Evolutionary conservation across 495 filamentous ascomycete genomes (phyloP), one percentile per base, ranked within the genome.

Genomic region (Penicillium tannophilum): DNA sequence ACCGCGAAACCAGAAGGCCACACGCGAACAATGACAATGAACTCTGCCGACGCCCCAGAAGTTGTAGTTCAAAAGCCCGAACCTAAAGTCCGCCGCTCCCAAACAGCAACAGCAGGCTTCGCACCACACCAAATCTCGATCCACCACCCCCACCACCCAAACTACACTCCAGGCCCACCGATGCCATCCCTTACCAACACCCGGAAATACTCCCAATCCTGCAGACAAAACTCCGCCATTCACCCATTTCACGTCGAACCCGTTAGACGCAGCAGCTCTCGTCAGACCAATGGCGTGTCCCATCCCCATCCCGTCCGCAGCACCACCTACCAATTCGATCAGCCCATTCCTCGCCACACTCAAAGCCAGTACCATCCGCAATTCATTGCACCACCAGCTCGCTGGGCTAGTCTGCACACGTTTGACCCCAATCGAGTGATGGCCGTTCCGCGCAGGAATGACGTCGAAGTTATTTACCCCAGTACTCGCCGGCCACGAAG

Each of bases 21-120:
- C 31, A 48, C 41, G 23, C 68, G 75, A 47, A 71, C 72, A 52
- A 69, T 69, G 63, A 76, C 73, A 26, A 74, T 67, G 62, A 75
- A 66, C 63, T 78, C 73, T 4, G 71, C 71, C 43, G 71, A 78
- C 11, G 75, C 74, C 3, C 76, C 76, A 11, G 74, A 76, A 58
- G 72, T 77, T 36, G 72, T 77, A 12, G 59, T 72, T 4, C 55
- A 62, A 14, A 42, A 24, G 36, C 61, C 63, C 19, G 63, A 64
- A 33, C 68, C 72, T 20, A 71, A 61, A 26, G 63, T 74, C 14
- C 66, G 58, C 42, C 64, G 71, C 55, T 72, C 74, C 17, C 72
- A 69, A 51, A 74, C 72, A 16, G 63, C 63, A 46, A 52, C 47
- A 31, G 26, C 62, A 31, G 17, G 36, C 20, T 50, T 58, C 33